phyloP scores from a whole-genome alignment of 805 yeast species.

The Blastobotrys attinorum region DNA sequence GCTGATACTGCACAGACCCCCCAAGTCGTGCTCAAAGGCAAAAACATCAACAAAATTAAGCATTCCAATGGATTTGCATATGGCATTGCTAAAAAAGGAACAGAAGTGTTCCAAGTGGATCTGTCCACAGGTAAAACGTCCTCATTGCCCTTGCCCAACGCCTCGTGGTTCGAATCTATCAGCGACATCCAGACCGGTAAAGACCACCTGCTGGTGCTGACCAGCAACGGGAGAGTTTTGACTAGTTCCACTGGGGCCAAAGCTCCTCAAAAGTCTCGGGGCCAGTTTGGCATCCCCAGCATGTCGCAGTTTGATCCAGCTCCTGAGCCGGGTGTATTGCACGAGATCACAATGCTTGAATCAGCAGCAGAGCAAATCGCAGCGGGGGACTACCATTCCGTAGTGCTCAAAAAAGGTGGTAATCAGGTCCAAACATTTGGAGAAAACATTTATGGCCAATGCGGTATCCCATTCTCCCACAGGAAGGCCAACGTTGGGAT shows the following conservation, averaged over 20 bases:
- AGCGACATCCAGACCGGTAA: conserved; percentile 53
- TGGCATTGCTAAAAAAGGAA: conserved; percentile 35
- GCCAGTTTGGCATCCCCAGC: conserved; percentile 79
- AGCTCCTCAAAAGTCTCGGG: conserved; percentile 32
- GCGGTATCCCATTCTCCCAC: conserved; percentile 61
- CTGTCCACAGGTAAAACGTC: conserved; percentile 1
- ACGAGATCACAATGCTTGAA: conserved; percentile 53
- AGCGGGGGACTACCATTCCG: conserved; percentile 63
- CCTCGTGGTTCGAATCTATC: conserved; percentile 41
- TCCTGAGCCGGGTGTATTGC: conserved; percentile 41
- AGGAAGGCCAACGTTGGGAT: conserved; percentile 61
- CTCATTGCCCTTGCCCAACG: conserved; percentile 8
- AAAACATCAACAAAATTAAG: conserved; percentile 36
- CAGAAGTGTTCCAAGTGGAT: conserved; percentile 22
- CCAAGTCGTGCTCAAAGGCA: conserved; percentile 36
- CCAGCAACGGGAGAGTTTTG: conserved; percentile 53
- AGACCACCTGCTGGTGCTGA: conserved; percentile 58
- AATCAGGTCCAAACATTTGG: conserved; percentile 86
- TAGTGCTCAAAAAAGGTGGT: conserved; percentile 51
- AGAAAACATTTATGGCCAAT: conserved; percentile 73
- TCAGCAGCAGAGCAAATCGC: conserved; percentile 52
- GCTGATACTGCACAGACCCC: conserved; percentile 25
- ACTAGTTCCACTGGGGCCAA: conserved; percentile 50
- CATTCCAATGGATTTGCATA: conserved; percentile 41
- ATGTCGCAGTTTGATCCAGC: conserved; percentile 56